Percentiles rank a stretch among this genome's conserved stretches.
Conservation (phyloP, 2,329 filamentous ascomycete species). For the Cladobotryum protrusum region DNA sequence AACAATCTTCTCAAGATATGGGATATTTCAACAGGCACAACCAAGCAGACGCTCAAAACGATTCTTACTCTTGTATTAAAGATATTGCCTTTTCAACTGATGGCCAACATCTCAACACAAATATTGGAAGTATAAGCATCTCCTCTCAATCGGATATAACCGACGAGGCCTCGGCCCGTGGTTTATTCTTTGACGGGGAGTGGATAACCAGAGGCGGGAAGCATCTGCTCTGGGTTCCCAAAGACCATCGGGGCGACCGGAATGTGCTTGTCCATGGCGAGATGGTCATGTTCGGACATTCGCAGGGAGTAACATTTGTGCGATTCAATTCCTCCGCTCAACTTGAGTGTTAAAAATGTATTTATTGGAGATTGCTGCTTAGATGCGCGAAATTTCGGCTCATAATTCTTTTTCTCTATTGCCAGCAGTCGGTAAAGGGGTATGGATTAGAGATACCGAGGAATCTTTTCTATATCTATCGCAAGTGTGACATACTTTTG, state of each 20-base stretch:
- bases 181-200: neutral
- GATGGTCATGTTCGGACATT: neutral
- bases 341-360: no score
- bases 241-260: neutral
- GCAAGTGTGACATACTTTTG: no score
- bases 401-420: no score
- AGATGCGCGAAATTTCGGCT: no score
- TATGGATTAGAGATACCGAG: no score
- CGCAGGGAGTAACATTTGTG: neutral
- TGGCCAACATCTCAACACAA: neutral
- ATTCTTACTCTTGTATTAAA: neutral
- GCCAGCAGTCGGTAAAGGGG: no score
- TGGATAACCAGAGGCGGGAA: slow-evolving; percentile 5
- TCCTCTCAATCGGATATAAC: neutral
- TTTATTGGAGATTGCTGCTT: no score
- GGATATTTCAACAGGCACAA: neutral
- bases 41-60: neutral
- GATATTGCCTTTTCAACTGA: neutral
- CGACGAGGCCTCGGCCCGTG: neutral
- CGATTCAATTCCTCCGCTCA: neutral
- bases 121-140: neutral
- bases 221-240: neutral
- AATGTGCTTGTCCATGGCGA: neutral
- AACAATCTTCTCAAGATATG: neutral
- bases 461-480: no score